A percentile compares a stretch with the other conserved stretches of the same genome.
Conservation (phyloP, 2,329 filamentous ascomycete genomes). For the Colletotrichum sp. region DNA sequence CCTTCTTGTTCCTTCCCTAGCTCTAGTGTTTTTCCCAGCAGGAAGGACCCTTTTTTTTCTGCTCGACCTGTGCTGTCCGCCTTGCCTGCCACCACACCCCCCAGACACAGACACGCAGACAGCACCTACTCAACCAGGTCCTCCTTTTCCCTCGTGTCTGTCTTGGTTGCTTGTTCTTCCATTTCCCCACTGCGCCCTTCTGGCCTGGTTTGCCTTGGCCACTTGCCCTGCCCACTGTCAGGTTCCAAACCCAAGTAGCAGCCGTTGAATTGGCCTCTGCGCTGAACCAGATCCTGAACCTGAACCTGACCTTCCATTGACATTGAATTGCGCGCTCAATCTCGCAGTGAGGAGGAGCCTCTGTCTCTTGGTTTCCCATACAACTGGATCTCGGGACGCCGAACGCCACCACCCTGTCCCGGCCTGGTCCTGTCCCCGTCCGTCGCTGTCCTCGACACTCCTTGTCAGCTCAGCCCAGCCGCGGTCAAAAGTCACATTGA, state of each 20-base stretch:
- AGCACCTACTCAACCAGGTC: neutral
- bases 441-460: neutral
- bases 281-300: neutral
- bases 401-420: slow-evolving; percentile 14
- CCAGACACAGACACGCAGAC: neutral
- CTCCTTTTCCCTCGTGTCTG: slow-evolving; percentile 1
- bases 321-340: neutral
- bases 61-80: neutral
- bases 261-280: neutral
- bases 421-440: neutral
- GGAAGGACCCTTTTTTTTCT: slow-evolving; percentile 9
- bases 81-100: slow-evolving; percentile 1
- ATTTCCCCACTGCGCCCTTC: neutral
- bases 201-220: neutral
- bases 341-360: neutral
- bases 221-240: neutral
- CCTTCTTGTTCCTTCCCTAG: neutral
- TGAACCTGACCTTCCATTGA: neutral
- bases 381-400: slow-evolving; percentile 3
- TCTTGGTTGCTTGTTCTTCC: neutral
- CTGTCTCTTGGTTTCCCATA: neutral
- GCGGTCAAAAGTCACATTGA: neutral
- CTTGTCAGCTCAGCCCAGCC: slow-evolving; percentile 10
- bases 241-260: neutral
- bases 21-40: neutral